A percentile compares a stretch with the other conserved stretches of the same genome.
Evolutionary conservation across 1,284 basidiomycete genomes (phyloP).

Genomic region (Stygiomarasmius scandens): DNA sequence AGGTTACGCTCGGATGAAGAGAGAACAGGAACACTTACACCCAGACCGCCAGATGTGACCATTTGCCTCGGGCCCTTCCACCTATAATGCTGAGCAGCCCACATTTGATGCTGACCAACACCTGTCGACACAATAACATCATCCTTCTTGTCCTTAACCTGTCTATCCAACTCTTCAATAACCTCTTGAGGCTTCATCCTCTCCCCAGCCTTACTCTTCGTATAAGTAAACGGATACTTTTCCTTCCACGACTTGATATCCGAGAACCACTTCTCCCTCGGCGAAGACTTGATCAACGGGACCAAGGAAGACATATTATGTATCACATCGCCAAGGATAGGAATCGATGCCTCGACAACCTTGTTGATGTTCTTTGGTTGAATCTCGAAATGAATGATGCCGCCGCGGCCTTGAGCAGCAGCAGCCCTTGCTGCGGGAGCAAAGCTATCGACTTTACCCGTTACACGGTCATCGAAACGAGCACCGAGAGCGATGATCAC

Average conservation of each 20-base stretch:
- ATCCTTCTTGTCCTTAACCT: slow-evolving; percentile 79
- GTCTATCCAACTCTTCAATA: slow-evolving; percentile 86
- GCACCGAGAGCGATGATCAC: slow-evolving; percentile 96
- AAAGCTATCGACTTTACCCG: slow-evolving; percentile 88
- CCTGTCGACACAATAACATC: slow-evolving; percentile 91
- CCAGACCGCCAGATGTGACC: slow-evolving; percentile 96
- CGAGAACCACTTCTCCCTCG: slow-evolving; percentile 80
- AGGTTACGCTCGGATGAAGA: too few species aligned
- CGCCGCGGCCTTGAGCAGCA: slow-evolving; percentile 84
- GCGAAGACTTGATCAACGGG: slow-evolving; percentile 69
- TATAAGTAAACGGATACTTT: slow-evolving; percentile 90
- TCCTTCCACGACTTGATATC: slow-evolving; percentile 87
- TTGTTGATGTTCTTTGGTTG: slow-evolving; percentile 99
- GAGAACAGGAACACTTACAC: slow-evolving; percentile 53
- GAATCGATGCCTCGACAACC: slow-evolving; percentile 93
- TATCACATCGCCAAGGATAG: slow-evolving; percentile 92
- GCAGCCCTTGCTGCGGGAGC: slow-evolving; percentile 91
- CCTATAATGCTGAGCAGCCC: slow-evolving; percentile 94
- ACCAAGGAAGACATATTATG: slow-evolving; percentile 83
- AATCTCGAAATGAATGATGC: slow-evolving; percentile 99
- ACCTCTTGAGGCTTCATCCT: slow-evolving; percentile 97
- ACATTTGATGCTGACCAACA: slow-evolving; percentile 99
- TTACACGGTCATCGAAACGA: slow-evolving; percentile 98
- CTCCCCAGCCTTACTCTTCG: slow-evolving; percentile 63
- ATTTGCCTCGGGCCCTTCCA: slow-evolving; percentile 89